phyloP scores from a whole-genome alignment of 306 rosid species.

The Ceratonia siliqua region DNA sequence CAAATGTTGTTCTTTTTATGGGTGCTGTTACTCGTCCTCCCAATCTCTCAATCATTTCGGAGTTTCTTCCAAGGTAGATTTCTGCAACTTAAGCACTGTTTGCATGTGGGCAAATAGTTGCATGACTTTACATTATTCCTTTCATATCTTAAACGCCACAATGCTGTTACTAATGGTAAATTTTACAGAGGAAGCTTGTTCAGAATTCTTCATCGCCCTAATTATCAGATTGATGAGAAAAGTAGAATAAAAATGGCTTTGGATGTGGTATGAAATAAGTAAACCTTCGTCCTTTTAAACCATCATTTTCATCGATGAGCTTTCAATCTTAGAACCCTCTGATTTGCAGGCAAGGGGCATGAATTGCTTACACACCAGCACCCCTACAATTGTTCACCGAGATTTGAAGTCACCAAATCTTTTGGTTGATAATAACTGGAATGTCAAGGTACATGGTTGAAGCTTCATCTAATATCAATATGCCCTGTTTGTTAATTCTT shows the following conservation, averaged over 20 bases:
- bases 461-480: slow-evolving; percentile 21
- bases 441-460: slow-evolving; percentile 75
- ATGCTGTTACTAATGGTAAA: slow-evolving; percentile 15
- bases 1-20: slow-evolving; percentile 96
- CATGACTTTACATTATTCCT: background rate
- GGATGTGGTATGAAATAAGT: slow-evolving; percentile 81
- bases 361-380: slow-evolving; percentile 96
- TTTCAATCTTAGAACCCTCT: slow-evolving; percentile 30
- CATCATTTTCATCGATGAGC: slow-evolving; percentile 14
- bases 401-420: slow-evolving; percentile 98
- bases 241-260: slow-evolving; percentile 98
- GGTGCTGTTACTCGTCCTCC: slow-evolving; percentile 99
- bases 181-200: slow-evolving; percentile 88
- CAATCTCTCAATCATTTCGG: slow-evolving; percentile 90
- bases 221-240: slow-evolving; percentile 82
- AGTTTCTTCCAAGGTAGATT: slow-evolving; percentile 92
- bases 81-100: slow-evolving; percentile 23
- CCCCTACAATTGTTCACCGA: slow-evolving; percentile 94
- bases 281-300: slow-evolving; percentile 20
- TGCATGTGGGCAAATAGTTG: background rate
- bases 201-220: slow-evolving; percentile 89
- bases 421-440: slow-evolving; percentile 98
- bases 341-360: slow-evolving; percentile 92
- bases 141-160: background rate
- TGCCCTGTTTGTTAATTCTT: slow-evolving; percentile 19